A percentile compares a stretch with the other conserved stretches of the same genome.
These are phyloP conservation scores for Trametes maxima DNA, from an alignment of 768 basidiomycete species.

Conservation along the genomic window DNA sequence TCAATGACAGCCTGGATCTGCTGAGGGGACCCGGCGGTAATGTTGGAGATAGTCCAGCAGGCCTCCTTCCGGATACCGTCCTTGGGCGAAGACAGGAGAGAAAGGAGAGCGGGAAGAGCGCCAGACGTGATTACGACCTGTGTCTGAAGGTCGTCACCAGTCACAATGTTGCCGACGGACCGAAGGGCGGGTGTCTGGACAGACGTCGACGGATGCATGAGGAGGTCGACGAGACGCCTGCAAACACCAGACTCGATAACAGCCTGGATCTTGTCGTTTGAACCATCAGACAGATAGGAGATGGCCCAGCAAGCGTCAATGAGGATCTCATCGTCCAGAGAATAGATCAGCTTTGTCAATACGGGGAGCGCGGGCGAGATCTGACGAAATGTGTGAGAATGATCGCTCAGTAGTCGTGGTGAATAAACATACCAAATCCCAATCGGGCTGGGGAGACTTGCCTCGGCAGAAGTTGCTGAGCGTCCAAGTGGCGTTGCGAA, in stretches of 20 bases:
- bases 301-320: conserved; percentile 99
- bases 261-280: conserved; percentile 99
- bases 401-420: conserved; percentile 4
- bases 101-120: conserved; percentile 91
- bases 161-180: conserved; percentile 98
- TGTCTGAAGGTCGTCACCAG: conserved; percentile 98
- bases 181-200: conserved; percentile 98
- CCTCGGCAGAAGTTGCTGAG: conserved; percentile 99
- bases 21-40: conserved; percentile 94
- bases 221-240: conserved; percentile 93
- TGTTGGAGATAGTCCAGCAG: conserved; percentile 99
- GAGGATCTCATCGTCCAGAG: conserved; percentile 96
- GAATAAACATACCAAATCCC: conserved; percentile 78
- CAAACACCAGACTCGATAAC: conserved; percentile 99
- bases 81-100: conserved; percentile 93
- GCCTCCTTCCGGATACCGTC: conserved; percentile 99
- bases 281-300: conserved; percentile 97
- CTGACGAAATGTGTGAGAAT: conserved; percentile 46
- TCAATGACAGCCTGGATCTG: conserved; percentile 98
- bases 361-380: conserved; percentile 97
- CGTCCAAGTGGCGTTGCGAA: conserved; percentile 98
- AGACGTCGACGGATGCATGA: conserved; percentile 92
- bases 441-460: conserved; percentile 96
- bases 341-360: conserved; percentile 97
- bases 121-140: conserved; percentile 99